These are phyloP conservation scores for Pythium graminicola DNA, from an alignment of 352 stramenopile species.

Conservation along the genomic window DNA sequence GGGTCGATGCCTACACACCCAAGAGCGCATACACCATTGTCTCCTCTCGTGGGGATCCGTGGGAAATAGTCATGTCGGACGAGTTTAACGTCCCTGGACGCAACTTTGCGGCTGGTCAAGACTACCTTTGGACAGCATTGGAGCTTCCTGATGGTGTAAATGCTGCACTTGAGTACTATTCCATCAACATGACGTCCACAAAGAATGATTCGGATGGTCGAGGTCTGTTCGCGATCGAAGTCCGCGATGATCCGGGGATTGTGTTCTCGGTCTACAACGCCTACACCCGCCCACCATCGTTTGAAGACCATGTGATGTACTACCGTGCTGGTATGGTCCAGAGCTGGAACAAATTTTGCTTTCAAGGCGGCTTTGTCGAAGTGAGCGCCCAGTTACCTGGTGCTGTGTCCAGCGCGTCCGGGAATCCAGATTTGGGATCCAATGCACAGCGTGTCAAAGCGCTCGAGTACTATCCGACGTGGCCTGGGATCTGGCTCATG, in stretches of 20 bases:
- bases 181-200: constrained; percentile 52
- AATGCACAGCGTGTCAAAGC: constrained; percentile 25
- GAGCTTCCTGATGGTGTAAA: constrained; percentile 89
- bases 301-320: constrained; percentile 25
- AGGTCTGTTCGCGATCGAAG: constrained; percentile 37
- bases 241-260: constrained; percentile 31
- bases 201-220: constrained; percentile 25
- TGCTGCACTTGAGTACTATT: constrained; percentile 88
- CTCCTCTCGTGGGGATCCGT: constrained; percentile 28
- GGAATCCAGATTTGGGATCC: constrained; percentile 26
- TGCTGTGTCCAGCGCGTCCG: constrained; percentile 38
- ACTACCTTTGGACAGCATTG: constrained; percentile 86
- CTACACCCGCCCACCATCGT: constrained; percentile 21
- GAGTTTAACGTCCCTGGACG: constrained; percentile 81
- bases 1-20: constrained; percentile 30
- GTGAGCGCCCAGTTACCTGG: constrained; percentile 82
- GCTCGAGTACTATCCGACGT: constrained; percentile 75
- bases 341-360: constrained; percentile 96
- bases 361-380: constrained; percentile 91
- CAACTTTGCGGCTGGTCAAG: constrained; percentile 72
- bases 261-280: constrained; percentile 63
- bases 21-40: constrained; percentile 3
- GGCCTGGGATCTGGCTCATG: constrained; percentile 94
- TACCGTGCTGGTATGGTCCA: constrained; percentile 87
- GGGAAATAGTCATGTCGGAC: constrained; percentile 76